Base-by-base conservation (phyloP, 306 rosid species). In the Acacia acuminata region DNA sequence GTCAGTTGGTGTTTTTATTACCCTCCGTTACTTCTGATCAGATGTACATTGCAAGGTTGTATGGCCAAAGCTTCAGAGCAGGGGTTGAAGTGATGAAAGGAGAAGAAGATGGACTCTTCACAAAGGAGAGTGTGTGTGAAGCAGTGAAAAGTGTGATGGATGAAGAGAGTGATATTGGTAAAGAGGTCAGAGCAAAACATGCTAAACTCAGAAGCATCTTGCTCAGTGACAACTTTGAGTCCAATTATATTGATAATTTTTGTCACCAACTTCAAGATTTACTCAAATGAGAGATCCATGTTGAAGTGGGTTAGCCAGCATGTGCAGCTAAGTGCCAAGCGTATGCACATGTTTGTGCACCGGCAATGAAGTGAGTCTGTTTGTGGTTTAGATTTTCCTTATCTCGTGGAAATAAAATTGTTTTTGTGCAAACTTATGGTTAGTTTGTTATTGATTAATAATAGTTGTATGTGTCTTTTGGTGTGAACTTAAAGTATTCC, bases 101-200 rank as follows among this genome's bases (percentile, higher is more conserved):
- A 27, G 81, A 82, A 11, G 66, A 60, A 34, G 67, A 73, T 1
- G 81, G 81, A 0, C 34, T 75, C 50, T 76, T 75, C 76, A 82
- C 80, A 10, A 66, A 51, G 20, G 64, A 20, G 32, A 60, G 67
- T 19, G 47, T 65, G 0, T 77, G 48, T 1, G 32, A 30, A 30
- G 32, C 32, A 30, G 32, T 30, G 32, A 30, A 30, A 2, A 30
- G 32, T 30, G 32, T 76, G 45, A 44, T 67, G 82, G 45, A 48
- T 50, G 75, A 20, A 44, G 82, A 78, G 10, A 78, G 11, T 67
- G 66, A 67, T 20, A 8, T 66, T 11, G 75, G 24, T 2, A 66
- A 44, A 11, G 51, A 66, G 24, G 40, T 78, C 8, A 51, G 20
- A 53, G 48, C 47, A 16, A 74, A 74, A 4, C 78, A 20, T 51